Percentiles rank a stretch among this genome's conserved stretches.
phyloP scores from a whole-genome alignment of 306 rosid species.

The Trifolium pratense region DNA sequence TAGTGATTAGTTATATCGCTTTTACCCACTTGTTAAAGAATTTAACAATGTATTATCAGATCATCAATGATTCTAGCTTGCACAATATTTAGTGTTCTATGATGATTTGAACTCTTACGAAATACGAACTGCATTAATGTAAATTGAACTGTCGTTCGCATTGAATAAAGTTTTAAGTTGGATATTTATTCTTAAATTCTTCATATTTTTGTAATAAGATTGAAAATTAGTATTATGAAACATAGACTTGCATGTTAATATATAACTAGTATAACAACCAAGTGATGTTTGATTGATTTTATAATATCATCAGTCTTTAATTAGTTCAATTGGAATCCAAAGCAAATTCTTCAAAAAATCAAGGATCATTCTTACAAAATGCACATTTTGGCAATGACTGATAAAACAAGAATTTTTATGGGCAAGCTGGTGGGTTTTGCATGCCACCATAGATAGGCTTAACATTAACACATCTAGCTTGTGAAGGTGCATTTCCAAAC shows the following conservation, averaged over 20 bases:
- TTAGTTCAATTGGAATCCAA: neutral
- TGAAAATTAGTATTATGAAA: neutral
- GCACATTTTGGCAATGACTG: neutral
- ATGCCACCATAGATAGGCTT: too few species aligned
- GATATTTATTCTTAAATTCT: neutral
- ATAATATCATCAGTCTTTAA: neutral
- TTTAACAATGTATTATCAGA: too few species aligned
- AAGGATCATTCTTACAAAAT: neutral
- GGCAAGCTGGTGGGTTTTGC: conserved; percentile 40
- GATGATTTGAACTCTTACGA: neutral
- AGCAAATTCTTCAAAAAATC: conserved; percentile 5
- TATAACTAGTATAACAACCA: neutral
- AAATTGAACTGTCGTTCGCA: neutral
- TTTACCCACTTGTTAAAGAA: too few species aligned
- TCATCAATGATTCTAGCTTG: too few species aligned
- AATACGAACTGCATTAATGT: neutral
- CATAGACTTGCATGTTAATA: neutral
- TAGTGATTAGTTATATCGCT: too few species aligned
- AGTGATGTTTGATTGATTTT: neutral
- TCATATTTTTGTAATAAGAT: neutral
- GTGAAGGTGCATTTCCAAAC: conserved; percentile 18
- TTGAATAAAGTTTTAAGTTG: neutral
- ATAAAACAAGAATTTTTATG: neutral
- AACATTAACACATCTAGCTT: neutral
- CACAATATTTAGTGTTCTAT: too few species aligned